Evolutionary conservation across 2,329 filamentous ascomycete species (phyloP).

Genomic region (Boeremia exigua): DNA sequence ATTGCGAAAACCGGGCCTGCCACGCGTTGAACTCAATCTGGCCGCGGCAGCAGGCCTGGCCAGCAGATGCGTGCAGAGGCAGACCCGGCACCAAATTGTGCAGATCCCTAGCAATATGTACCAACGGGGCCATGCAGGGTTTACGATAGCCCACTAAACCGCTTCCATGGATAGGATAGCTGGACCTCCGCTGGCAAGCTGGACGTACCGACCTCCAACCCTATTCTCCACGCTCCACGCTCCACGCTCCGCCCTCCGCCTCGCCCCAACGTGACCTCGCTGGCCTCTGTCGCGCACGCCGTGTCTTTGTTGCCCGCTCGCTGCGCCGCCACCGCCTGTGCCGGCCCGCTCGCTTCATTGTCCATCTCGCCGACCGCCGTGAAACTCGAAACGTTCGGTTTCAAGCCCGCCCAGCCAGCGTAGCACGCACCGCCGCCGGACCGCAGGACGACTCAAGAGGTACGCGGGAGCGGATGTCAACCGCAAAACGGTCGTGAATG

Average conservation of each 20-base stretch:
- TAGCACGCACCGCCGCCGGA: slow-evolving; percentile 43
- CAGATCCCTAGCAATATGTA: slow-evolving; percentile 25
- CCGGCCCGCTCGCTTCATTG: slow-evolving; percentile 30
- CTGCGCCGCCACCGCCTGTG: slow-evolving; percentile 19
- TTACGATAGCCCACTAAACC: slow-evolving; percentile 26
- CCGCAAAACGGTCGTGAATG: slow-evolving; percentile 26
- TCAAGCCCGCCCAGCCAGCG: slow-evolving; percentile 43
- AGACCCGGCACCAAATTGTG: slow-evolving; percentile 23
- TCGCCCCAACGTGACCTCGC: slow-evolving; percentile 22
- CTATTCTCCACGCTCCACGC: slow-evolving; percentile 21
- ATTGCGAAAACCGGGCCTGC: slow-evolving; percentile 21
- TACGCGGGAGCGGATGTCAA: slow-evolving; percentile 34
- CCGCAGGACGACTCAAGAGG: slow-evolving; percentile 38
- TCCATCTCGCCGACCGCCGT: slow-evolving; percentile 33
- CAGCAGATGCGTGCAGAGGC: slow-evolving; percentile 22
- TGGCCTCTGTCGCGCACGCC: slow-evolving; percentile 31
- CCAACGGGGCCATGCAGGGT: slow-evolving; percentile 29
- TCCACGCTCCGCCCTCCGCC: slow-evolving; percentile 13
- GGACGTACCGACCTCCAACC: slow-evolving; percentile 27
- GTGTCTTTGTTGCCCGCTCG: slow-evolving; percentile 26
- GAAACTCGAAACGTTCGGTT: slow-evolving; percentile 49
- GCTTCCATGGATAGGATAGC: slow-evolving; percentile 26
- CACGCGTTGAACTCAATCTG: slow-evolving; percentile 23
- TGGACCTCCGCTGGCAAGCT: slow-evolving; percentile 25
- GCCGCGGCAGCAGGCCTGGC: slow-evolving; percentile 24